Percentiles rank a stretch among this genome's conserved stretches.
These are phyloP conservation scores for Psilocybe tampanensis DNA, from an alignment of 768 basidiomycete genomes.

Conservation along the genomic window DNA sequence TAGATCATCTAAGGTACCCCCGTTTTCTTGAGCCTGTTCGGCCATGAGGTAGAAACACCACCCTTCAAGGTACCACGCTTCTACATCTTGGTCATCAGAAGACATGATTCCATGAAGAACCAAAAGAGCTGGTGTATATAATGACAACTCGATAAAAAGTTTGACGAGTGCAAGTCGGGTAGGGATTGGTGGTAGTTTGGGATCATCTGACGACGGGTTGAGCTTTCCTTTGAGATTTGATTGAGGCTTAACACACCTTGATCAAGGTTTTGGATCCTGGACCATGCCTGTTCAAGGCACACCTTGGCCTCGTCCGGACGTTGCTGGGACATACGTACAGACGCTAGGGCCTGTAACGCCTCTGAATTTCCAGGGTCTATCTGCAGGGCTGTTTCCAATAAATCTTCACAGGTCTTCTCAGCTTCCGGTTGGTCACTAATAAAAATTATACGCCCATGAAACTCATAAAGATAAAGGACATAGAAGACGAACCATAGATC, in stretches of 20 bases:
- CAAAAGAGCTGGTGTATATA: constrained; percentile 71
- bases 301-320: constrained; percentile 79
- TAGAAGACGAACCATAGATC: constrained; percentile 79
- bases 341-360: constrained; percentile 78
- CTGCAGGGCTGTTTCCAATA: constrained; percentile 72
- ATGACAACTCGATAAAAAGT: constrained; percentile 75
- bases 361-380: constrained; percentile 78
- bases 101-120: constrained; percentile 81
- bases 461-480: neutral
- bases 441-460: neutral
- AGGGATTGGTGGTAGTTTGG: constrained; percentile 70
- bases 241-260: constrained; percentile 28
- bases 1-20: constrained; percentile 50
- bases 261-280: constrained; percentile 71
- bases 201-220: constrained; percentile 52
- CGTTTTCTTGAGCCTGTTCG: constrained; percentile 65
- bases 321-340: constrained; percentile 87
- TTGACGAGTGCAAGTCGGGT: constrained; percentile 76
- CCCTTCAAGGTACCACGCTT: constrained; percentile 94
- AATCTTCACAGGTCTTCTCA: constrained; percentile 77
- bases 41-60: constrained; percentile 91
- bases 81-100: constrained; percentile 82
- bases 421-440: constrained; percentile 80
- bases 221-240: neutral
- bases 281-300: constrained; percentile 69